These are phyloP conservation scores for Metschnikowia kofuensis DNA, from an alignment of 805 yeast species.

Conservation along the genomic window DNA sequence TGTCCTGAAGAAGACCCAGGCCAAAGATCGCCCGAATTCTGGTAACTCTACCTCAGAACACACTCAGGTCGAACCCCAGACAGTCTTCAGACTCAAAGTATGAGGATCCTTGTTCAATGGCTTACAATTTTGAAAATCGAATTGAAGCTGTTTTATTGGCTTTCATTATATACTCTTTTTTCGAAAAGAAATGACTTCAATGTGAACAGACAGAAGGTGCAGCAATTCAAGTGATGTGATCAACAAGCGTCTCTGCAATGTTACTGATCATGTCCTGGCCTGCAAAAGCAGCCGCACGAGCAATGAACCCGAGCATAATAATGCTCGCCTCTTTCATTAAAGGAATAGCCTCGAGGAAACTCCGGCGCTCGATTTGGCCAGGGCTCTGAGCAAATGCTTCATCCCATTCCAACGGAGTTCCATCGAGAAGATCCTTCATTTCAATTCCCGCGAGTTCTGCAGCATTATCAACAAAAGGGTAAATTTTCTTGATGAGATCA, in stretches of 20 bases:
- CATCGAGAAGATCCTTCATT: conserved; percentile 5
- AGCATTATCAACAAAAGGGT: neutral
- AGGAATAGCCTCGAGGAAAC: neutral
- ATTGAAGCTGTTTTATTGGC: no score
- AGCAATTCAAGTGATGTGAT: neutral
- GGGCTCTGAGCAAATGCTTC: neutral
- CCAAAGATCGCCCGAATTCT: no score
- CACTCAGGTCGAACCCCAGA: no score
- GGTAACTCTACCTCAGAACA: no score
- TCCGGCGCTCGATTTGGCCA: neutral
- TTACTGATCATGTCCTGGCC: conserved; percentile 1
- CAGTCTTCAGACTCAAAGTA: no score
- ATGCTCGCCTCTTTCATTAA: conserved; percentile 2
- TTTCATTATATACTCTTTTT: no score
- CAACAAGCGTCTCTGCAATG: conserved; percentile 4
- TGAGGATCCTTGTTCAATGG: no score
- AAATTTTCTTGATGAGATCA: conserved; percentile 1
- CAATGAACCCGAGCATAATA: conserved; percentile 1
- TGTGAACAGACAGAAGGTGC: neutral
- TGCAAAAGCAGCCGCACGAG: conserved; percentile 1
- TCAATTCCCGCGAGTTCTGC: conserved; percentile 3
- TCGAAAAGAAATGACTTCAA: no score
- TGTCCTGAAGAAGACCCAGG: no score
- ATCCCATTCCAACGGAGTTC: conserved; percentile 9
- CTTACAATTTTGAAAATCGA: no score